A percentile compares a stretch with the other conserved stretches of the same genome.
Evolutionary conservation across 768 basidiomycete species (phyloP).

Genomic region (Sporobolomyces pararoseus): DNA sequence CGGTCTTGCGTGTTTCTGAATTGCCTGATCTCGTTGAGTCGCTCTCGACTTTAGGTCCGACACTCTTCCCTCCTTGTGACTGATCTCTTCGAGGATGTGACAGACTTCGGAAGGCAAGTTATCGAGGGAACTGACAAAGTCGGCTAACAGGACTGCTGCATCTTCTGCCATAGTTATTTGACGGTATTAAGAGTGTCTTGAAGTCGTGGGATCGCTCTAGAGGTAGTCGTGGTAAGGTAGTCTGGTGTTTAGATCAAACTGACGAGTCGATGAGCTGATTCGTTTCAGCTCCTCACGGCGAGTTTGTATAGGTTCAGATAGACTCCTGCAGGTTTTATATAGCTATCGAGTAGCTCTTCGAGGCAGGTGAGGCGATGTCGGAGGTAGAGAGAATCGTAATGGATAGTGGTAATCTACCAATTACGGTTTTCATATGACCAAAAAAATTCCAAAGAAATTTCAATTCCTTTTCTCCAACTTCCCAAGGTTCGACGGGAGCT

Average conservation of each 20-base stretch:
- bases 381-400: not conserved
- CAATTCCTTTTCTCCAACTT: not conserved
- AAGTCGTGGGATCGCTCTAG: not conserved
- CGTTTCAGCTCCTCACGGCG: not conserved
- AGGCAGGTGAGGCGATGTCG: not conserved
- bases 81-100: slow-evolving; percentile 42
- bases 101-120: slow-evolving; percentile 41
- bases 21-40: slow-evolving; percentile 31
- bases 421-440: not conserved
- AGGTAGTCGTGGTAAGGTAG: not conserved
- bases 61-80: slow-evolving; percentile 40
- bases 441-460: no score
- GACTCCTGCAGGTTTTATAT: not conserved
- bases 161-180: slow-evolving; percentile 20
- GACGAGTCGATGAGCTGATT: no score
- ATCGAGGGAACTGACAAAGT: slow-evolving; percentile 42
- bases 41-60: slow-evolving; percentile 35
- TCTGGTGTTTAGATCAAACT: slow-evolving; percentile 10
- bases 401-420: not conserved
- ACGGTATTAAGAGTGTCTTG: not conserved
- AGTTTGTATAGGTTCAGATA: not conserved
- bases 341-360: no score
- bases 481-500: not conserved
- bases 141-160: slow-evolving; percentile 39
- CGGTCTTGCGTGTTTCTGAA: slow-evolving; percentile 40